Evolutionary conservation across 2,329 filamentous ascomycete genomes (phyloP).

Genomic region (Ambrosiella xylebori): DNA sequence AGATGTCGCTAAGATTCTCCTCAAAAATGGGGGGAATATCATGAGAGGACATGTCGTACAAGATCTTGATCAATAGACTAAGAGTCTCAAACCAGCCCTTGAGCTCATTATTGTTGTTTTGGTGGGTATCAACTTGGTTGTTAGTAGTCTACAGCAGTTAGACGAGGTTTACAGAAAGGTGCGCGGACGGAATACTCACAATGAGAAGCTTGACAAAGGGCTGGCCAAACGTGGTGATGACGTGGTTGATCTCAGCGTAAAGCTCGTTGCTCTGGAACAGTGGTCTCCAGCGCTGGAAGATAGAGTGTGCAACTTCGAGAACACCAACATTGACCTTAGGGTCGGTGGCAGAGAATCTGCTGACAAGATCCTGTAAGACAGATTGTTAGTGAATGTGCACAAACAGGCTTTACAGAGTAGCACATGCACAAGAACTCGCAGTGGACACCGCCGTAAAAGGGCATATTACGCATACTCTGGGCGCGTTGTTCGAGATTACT

Average conservation of each 20-base stretch:
- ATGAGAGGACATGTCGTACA: slow-evolving; percentile 95
- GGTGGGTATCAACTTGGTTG: slow-evolving; percentile 54
- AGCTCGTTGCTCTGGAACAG: slow-evolving; percentile 85
- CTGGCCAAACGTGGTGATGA: slow-evolving; percentile 65
- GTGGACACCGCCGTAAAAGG: too few species aligned
- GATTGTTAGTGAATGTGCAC: not conserved
- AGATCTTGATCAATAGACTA: slow-evolving; percentile 75
- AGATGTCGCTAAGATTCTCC: slow-evolving; percentile 63
- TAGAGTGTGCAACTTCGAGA: slow-evolving; percentile 91
- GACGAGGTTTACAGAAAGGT: not conserved
- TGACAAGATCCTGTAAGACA: slow-evolving; percentile 56
- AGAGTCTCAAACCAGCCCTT: slow-evolving; percentile 69
- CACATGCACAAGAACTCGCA: too few species aligned
- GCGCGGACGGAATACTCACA: slow-evolving; percentile 26
- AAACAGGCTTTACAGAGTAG: not conserved
- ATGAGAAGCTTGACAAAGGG: slow-evolving; percentile 69
- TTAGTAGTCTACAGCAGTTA: slow-evolving; percentile 39
- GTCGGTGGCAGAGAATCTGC: slow-evolving; percentile 66
- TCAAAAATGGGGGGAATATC: slow-evolving; percentile 92
- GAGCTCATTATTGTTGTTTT: slow-evolving; percentile 56
- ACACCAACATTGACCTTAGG: slow-evolving; percentile 82
- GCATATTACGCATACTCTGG: too few species aligned
- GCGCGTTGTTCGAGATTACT: not conserved
- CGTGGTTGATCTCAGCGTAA: slow-evolving; percentile 92
- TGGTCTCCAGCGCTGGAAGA: slow-evolving; percentile 90